Evolutionary conservation across 2,329 filamentous ascomycete species (phyloP), one percentile per base, ranked within the genome.

Genomic region (Fusarium solani-melongenae): DNA sequence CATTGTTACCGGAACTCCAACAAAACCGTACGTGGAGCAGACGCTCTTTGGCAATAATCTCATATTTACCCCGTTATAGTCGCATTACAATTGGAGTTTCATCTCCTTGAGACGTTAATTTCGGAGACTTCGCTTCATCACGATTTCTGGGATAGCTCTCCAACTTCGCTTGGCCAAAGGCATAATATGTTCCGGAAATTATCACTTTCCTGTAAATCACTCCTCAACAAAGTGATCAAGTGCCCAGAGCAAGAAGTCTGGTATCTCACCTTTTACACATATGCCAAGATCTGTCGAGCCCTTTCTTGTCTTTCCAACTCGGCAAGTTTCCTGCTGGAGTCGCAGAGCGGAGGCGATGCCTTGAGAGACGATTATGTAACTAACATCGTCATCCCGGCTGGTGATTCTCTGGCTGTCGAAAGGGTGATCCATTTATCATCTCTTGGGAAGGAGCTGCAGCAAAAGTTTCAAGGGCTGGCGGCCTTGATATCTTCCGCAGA

Each of bases 221-320:
- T 57, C 20, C 38, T 57, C 9, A 15, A 57, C 5, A 36, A 17
- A 27, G 53, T 57, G 20, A n/a, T 36, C 7, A 36, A 53, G 9
- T 53, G 44, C 11, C 31, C 44, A 34, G 59, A 62, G 12, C 20
- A 53, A 22, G 41, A 62, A 20, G 24, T 39, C 5, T 53, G 44
- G 44, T 53, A 53, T 31, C 33, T 62, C 3, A 62, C 59, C 15
- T 62, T 62, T 24, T 62, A 27, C 15, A 27, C 33, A 6, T 62
- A 62, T 38, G 44, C 59, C 11, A 62, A 62, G 17, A 38, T 62
- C 31, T 62, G 59, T 31, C 41, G 59, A 62, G 44, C 49, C 10
- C 24, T 62, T 10, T 38, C 59, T 11, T 62, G 59, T 22, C 41
- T 62, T 17, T 51, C 41, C 14, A 58, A 33, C 33, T 57, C 20